Conservation (phyloP, 2,329 filamentous ascomycete genomes). For the Nemania serpens region DNA sequence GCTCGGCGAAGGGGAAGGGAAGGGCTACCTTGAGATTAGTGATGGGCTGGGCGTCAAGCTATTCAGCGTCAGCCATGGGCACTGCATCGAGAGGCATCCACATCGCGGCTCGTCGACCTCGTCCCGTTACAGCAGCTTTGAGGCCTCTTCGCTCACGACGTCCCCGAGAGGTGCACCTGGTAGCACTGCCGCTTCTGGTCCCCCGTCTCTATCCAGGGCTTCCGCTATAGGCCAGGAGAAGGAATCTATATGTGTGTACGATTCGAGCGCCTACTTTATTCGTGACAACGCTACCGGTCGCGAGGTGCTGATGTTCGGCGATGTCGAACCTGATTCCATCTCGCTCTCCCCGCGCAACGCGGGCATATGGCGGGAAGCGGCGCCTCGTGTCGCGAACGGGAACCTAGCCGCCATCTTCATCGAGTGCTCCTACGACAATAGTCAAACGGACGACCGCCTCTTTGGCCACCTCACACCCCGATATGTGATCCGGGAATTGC, state of each 20-base stretch:
- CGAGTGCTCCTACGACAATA: constrained; percentile 91
- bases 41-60: constrained; percentile 89
- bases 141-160: constrained; percentile 42
- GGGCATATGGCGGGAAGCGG: constrained; percentile 86
- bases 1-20: constrained; percentile 76
- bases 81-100: constrained; percentile 76
- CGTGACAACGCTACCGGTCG: constrained; percentile 70
- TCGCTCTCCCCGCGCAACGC: constrained; percentile 80
- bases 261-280: constrained; percentile 94
- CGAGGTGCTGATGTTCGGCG: constrained; percentile 92
- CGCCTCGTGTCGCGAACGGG: constrained; percentile 77
- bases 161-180: constrained; percentile 34
- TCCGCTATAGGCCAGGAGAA: constrained; percentile 42
- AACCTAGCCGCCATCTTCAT: constrained; percentile 84
- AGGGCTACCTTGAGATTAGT: constrained; percentile 85
- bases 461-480: constrained; percentile 89
- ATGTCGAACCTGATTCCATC: constrained; percentile 89
- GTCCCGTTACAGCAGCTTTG: constrained; percentile 56
- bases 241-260: constrained; percentile 70
- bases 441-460: constrained; percentile 73
- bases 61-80: constrained; percentile 86
- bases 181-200: constrained; percentile 35
- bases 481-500: constrained; percentile 80
- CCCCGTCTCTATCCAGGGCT: constrained; percentile 32
- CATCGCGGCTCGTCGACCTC: constrained; percentile 66